Evolutionary conservation across 139 green algal species (phyloP).

Genomic region (Ulvella scutata): DNA sequence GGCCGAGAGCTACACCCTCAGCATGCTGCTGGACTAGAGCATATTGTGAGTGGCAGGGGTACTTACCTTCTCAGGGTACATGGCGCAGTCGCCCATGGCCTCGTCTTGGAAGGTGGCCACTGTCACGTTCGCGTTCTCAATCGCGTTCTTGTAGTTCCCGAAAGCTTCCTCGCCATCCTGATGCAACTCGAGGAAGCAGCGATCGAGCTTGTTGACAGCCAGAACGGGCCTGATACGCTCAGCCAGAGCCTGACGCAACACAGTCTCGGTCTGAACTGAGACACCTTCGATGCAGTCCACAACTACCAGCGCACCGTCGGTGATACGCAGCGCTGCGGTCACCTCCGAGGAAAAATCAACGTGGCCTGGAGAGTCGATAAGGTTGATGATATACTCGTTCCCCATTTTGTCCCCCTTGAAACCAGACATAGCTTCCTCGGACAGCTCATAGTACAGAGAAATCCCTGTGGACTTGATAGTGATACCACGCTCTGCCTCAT

Average conservation of each 20-base stretch:
- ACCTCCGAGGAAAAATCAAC: conserved; percentile 99
- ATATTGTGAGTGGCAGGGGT: not conserved
- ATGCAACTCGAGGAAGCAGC: conserved; percentile 98
- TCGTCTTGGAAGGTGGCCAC: conserved; percentile 97
- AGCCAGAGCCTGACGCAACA: conserved; percentile 86
- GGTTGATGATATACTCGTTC: conserved; percentile 94
- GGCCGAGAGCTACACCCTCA: not conserved
- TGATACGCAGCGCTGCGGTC: conserved; percentile 96
- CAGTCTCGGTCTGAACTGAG: conserved; percentile 99
- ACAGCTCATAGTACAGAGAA: conserved; percentile 95
- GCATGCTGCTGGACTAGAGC: not conserved
- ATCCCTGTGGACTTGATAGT: conserved; percentile 99
- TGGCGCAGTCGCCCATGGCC: conserved; percentile 70
- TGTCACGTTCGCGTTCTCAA: conserved; percentile 98
- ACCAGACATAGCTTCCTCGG: conserved; percentile 53
- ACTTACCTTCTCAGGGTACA: not conserved
- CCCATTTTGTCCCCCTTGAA: conserved; percentile 58
- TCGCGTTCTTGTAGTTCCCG: conserved; percentile 82
- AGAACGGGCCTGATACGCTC: conserved; percentile 96
- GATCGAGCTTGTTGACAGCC: conserved; percentile 99
- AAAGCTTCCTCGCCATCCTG: conserved; percentile 91
- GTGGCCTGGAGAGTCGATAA: conserved; percentile 99
- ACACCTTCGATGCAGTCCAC: conserved; percentile 99
- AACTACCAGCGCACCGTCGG: conserved; percentile 95
- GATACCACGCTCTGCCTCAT: conserved; percentile 98